Base-by-base conservation (phyloP, 2,329 filamentous ascomycete genomes). In the Mycocentrospora acerina region DNA sequence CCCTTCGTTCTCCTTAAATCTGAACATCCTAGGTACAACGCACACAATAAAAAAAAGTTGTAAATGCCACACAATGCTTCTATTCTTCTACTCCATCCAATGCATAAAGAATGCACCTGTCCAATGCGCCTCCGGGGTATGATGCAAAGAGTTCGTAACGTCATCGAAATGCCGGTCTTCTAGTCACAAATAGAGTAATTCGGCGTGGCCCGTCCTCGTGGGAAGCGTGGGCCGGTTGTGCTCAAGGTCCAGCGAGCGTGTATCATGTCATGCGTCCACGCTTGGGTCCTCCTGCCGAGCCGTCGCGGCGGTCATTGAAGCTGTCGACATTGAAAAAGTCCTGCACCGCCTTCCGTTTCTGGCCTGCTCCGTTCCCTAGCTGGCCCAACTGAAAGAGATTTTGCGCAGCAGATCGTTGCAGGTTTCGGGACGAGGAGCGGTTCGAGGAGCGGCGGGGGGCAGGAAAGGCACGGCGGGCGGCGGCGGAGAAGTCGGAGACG, bases 311-410 rank as follows among this genome's bases (percentile, higher is more conserved):
- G 33, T 68, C 79, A 42, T 78, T 74, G 34, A 86, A 64, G 48
- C 80, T 81, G 36, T 81, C 80, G 7, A 86, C 71, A 57, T 88
- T 85, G 59, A 90, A 90, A 37, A 89, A 82, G 57, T 90, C 86
- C 16, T 81, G 80, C 55, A 87, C 78, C 52, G 88, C 77, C 55
- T 85, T 80, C 28, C 86, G 78, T 66, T 91, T 91, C 52, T 81
- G 77, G 2, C 86, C 86, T 7, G 84, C 80, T 6, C 80, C 82
- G 42, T 77, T 77, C 4, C 82, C 81, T 7, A 87, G 68, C 19
- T 22, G 68, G 30, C n/a, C n/a, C n/a, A n/a, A n/a, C 27, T 67
- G 68, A 29, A 71, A 61, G 25, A 69, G 63, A 48, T 68, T 55
- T 54, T 60, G 46, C 34, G 59, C 53, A 29, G 62, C 53, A 9